These are phyloP conservation scores for Olyra latifolia DNA, from an alignment of 176 grass and related monocot genomes.

Conservation along the genomic window DNA sequence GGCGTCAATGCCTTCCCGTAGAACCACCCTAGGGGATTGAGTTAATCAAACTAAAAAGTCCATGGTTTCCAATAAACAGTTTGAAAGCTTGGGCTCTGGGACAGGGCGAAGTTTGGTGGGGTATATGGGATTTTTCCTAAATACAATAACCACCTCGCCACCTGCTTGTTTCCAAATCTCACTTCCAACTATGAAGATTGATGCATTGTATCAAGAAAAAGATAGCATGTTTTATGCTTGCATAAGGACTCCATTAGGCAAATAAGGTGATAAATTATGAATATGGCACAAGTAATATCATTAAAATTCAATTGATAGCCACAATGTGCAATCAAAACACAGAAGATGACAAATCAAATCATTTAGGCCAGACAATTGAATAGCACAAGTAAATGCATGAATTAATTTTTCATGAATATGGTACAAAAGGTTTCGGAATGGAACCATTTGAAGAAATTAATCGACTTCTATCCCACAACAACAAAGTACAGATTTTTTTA, in stretches of 20 bases:
- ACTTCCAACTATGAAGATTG: background rate
- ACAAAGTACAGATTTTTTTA: background rate
- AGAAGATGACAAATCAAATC: background rate
- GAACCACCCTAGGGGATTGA: too few species aligned
- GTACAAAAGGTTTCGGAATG: background rate
- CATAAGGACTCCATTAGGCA: background rate
- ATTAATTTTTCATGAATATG: background rate
- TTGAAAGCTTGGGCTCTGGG: too few species aligned
- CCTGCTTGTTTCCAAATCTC: background rate
- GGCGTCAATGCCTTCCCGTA: too few species aligned
- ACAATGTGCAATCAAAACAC: background rate
- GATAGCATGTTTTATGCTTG: background rate
- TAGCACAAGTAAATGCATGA: background rate
- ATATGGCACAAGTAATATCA: background rate
- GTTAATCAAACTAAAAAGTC: too few species aligned
- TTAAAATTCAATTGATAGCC: background rate
- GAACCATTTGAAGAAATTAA: background rate
- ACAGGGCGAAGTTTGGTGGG: too few species aligned
- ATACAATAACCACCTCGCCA: background rate
- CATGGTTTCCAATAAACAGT: too few species aligned
- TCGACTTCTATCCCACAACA: background rate
- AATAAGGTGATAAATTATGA: background rate
- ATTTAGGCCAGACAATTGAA: slow-evolving; percentile 10
- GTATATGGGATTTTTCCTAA: background rate
- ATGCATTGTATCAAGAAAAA: background rate